phyloP scores from a whole-genome alignment of 352 stramenopile genomes.

The Phytophthora sansomeana region DNA sequence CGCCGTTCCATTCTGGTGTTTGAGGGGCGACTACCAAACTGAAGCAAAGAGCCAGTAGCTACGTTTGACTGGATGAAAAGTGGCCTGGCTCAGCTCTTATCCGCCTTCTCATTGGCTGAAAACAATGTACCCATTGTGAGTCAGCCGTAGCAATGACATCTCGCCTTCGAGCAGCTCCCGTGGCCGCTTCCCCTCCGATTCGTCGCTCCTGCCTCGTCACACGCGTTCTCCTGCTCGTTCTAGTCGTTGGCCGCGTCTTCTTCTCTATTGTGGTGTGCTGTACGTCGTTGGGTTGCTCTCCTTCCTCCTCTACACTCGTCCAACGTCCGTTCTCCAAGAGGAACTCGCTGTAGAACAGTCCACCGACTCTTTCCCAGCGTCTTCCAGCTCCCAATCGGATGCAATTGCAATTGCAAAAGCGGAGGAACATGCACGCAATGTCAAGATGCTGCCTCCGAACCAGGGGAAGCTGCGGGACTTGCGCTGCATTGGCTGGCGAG shows the following conservation, averaged over 20 bases:
- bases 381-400: slow-evolving; percentile 20
- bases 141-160: not conserved
- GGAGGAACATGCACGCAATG: slow-evolving; percentile 47
- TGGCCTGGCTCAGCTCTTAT: too few relatives aligned
- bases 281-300: slow-evolving; percentile 18
- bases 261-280: slow-evolving; percentile 24
- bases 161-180: not conserved
- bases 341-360: not conserved
- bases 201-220: slow-evolving; percentile 17
- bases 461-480: slow-evolving; percentile 20
- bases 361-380: not conserved
- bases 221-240: not conserved
- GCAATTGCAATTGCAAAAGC: slow-evolving; percentile 27
- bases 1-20: slow-evolving; percentile 17
- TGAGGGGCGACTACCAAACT: slow-evolving; percentile 1
- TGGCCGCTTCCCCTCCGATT: not conserved
- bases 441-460: slow-evolving; percentile 45
- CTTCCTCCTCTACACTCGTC: slow-evolving; percentile 15
- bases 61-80: not conserved
- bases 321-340: not conserved
- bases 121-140: not conserved
- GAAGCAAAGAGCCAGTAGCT: not conserved
- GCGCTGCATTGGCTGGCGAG: slow-evolving; percentile 41
- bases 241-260: slow-evolving; percentile 17
- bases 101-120: slow-evolving; percentile 1